These are phyloP conservation scores for Striga asiatica DNA, from an alignment of 257 asterid genomes.

Conservation along the genomic window DNA sequence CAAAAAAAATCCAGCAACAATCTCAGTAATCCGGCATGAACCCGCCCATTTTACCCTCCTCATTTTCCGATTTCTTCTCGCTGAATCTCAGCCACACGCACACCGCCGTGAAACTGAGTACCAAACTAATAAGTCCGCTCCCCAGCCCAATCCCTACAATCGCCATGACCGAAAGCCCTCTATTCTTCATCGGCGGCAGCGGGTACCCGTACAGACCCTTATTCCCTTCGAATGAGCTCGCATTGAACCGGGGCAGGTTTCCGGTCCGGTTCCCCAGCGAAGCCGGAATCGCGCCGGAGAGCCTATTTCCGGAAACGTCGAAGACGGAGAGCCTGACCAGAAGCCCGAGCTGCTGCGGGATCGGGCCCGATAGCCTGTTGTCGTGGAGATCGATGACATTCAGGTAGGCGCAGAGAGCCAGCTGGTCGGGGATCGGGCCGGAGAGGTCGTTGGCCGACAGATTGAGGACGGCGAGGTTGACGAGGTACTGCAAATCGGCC, in stretches of 20 bases:
- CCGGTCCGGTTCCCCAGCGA: slow-evolving; percentile 57
- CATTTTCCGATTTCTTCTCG: slow-evolving; percentile 47
- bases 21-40: too few relatives aligned
- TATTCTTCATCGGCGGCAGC: slow-evolving; percentile 44
- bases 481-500: slow-evolving; percentile 43
- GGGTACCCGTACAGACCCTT: slow-evolving; percentile 71
- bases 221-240: slow-evolving; percentile 54
- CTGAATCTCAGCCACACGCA: slow-evolving; percentile 61
- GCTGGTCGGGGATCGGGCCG: slow-evolving; percentile 48
- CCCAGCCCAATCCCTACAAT: slow-evolving; percentile 85
- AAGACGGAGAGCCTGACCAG: slow-evolving; percentile 47
- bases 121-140: slow-evolving; percentile 61
- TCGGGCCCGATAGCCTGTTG: slow-evolving; percentile 39
- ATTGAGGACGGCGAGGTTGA: slow-evolving; percentile 68
- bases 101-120: slow-evolving; percentile 60
- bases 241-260: slow-evolving; percentile 50
- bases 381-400: slow-evolving; percentile 72
- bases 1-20: too few relatives aligned
- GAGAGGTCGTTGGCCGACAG: slow-evolving; percentile 53
- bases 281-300: slow-evolving; percentile 62
- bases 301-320: slow-evolving; percentile 47
- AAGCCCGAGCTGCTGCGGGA: slow-evolving; percentile 73
- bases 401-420: slow-evolving; percentile 60
- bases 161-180: slow-evolving; percentile 44
- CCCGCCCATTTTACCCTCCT: too few relatives aligned